Conservation (phyloP, 108 stramenopile species). For the Mayamaea pseudoterrestris region DNA sequence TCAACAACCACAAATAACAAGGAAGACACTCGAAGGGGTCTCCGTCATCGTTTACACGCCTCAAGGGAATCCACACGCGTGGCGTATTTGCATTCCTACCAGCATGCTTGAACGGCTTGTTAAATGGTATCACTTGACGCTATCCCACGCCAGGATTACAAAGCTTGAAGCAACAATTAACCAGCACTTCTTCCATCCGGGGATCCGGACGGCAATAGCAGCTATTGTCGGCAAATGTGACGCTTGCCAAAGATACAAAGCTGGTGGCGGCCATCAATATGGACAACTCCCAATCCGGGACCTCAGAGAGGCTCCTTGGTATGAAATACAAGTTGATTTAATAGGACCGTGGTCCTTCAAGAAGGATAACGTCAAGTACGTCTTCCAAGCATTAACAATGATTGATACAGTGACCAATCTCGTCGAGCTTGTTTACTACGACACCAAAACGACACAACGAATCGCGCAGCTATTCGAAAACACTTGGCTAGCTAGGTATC, state of each 20-base stretch:
- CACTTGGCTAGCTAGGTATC: slow-evolving; percentile 30
- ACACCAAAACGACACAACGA: slow-evolving; percentile 13
- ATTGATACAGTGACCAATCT: slow-evolving; percentile 19
- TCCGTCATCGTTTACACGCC: no score
- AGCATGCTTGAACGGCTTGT: slow-evolving; percentile 5
- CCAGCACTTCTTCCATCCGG: background rate
- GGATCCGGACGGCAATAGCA: background rate
- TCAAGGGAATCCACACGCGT: slow-evolving; percentile 3
- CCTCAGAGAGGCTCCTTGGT: slow-evolving; percentile 7
- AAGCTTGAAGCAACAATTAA: slow-evolving; percentile 8
- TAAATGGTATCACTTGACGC: slow-evolving; percentile 19
- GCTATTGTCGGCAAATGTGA: slow-evolving; percentile 2
- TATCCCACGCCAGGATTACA: slow-evolving; percentile 15
- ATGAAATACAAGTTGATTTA: slow-evolving; percentile 20
- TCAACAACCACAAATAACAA: no score
- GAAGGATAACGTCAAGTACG: slow-evolving; percentile 1
- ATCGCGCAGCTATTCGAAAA: slow-evolving; percentile 19
- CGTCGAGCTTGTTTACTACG: slow-evolving; percentile 6
- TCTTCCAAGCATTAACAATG: slow-evolving; percentile 14
- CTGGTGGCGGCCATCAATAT: slow-evolving; percentile 11
- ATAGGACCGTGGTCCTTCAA: slow-evolving; percentile 28
- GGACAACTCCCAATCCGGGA: slow-evolving; percentile 14
- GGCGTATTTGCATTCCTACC: slow-evolving; percentile 23
- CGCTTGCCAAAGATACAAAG: slow-evolving; percentile 13
- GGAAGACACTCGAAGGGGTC: no score